Conservation (phyloP, 73 alveolate species). For the Paraurostyla sp. region DNA sequence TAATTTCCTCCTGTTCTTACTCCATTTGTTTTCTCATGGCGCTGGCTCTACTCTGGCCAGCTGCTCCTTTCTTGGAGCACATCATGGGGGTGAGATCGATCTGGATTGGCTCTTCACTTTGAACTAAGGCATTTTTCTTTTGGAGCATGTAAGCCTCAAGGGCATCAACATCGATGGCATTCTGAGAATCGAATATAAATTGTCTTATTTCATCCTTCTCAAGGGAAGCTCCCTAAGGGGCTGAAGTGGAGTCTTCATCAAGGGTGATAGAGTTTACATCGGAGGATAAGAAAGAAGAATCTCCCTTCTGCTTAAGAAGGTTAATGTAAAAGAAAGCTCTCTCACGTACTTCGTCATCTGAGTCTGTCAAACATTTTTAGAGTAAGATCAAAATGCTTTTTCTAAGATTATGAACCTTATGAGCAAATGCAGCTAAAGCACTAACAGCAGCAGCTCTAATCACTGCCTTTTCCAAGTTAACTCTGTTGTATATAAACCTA, state of each 20-base stretch:
- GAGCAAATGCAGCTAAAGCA: constrained; percentile 92
- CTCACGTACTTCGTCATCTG: constrained; percentile 96
- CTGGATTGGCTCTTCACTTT: constrained; percentile 13
- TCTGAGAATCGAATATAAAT: constrained; percentile 29
- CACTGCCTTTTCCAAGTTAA: constrained; percentile 92
- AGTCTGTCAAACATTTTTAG: constrained; percentile 86
- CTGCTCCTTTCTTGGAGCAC: constrained; percentile 6
- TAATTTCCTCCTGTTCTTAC: constrained; percentile 12
- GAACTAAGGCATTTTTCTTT: background rate
- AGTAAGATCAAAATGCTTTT: constrained; percentile 75
- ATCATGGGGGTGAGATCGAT: background rate
- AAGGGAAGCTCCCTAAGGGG: background rate
- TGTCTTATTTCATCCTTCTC: constrained; percentile 33
- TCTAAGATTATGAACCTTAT: constrained; percentile 81
- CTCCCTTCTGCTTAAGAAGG: constrained; percentile 58
- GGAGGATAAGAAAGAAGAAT: background rate
- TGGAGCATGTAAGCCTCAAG: constrained; percentile 22
- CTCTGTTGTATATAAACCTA: constrained; percentile 95
- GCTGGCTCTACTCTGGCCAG: constrained; percentile 20
- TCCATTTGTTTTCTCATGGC: constrained; percentile 9
- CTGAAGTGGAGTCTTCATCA: background rate
- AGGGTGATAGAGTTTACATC: background rate
- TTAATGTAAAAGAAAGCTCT: constrained; percentile 86
- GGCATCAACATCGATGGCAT: constrained; percentile 33
- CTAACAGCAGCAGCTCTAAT: constrained; percentile 97